Percentiles rank a stretch among this genome's conserved stretches.
Conservation (phyloP, 768 basidiomycete species). For the Rhodotorula babjevae region DNA sequence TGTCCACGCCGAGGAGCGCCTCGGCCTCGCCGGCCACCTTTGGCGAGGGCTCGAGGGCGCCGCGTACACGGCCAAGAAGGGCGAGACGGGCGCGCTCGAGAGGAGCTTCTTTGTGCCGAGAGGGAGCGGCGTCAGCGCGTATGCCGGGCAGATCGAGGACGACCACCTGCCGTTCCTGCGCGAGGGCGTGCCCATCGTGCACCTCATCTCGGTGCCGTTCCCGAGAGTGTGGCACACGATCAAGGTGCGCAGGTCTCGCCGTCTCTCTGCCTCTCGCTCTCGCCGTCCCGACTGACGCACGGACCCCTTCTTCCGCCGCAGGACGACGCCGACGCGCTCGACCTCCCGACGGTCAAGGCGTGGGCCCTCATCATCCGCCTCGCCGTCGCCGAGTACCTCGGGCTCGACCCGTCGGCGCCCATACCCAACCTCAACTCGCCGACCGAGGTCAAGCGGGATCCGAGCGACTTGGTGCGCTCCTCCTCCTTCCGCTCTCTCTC, state of each 20-base stretch:
- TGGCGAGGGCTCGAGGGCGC: slow-evolving; percentile 28
- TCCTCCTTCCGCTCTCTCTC: neutral
- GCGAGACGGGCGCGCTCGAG: slow-evolving; percentile 33
- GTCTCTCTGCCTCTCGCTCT: neutral
- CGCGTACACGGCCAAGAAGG: slow-evolving; percentile 30
- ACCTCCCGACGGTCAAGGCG: slow-evolving; percentile 74
- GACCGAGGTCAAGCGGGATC: neutral
- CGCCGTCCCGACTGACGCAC: neutral
- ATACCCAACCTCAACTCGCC: neutral
- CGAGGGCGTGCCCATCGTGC: slow-evolving; percentile 77
- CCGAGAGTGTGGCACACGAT: slow-evolving; percentile 84
- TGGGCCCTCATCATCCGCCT: slow-evolving; percentile 87
- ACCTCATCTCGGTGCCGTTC: slow-evolving; percentile 84
- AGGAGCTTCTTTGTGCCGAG: slow-evolving; percentile 60
- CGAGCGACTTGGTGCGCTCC: slow-evolving; percentile 3
- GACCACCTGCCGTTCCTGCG: slow-evolving; percentile 88
- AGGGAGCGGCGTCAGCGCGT: slow-evolving; percentile 45
- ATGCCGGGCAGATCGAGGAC: slow-evolving; percentile 56
- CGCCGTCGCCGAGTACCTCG: slow-evolving; percentile 84
- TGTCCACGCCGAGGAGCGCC: slow-evolving; percentile 62
- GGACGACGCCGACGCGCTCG: slow-evolving; percentile 85
- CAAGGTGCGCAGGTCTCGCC: slow-evolving; percentile 52
- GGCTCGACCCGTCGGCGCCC: slow-evolving; percentile 44
- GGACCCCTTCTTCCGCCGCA: slow-evolving; percentile 43
- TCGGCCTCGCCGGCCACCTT: slow-evolving; percentile 65